phyloP scores from a whole-genome alignment of 2,329 filamentous ascomycete genomes.

The Penicillium crustosum region DNA sequence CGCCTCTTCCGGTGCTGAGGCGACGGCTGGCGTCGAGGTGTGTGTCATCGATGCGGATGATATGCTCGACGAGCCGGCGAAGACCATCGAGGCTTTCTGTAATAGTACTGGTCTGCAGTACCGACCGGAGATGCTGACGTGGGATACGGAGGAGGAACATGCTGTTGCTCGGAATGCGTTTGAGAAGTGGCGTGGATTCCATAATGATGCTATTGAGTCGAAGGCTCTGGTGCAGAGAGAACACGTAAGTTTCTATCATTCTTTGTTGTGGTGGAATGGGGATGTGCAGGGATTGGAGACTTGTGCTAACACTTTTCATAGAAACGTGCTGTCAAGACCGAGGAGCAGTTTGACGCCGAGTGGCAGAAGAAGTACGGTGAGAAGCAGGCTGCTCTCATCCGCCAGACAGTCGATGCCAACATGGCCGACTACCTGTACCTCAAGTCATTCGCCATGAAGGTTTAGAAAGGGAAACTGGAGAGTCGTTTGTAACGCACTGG shows the following conservation, averaged over 20 bases:
- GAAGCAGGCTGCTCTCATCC: constrained; percentile 59
- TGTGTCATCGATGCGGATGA: constrained; percentile 94
- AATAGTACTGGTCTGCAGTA: constrained; percentile 76
- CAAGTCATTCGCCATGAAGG: constrained; percentile 64
- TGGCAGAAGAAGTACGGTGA: constrained; percentile 63
- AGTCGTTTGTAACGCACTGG: background rate
- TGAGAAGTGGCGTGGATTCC: constrained; percentile 96
- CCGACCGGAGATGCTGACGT: constrained; percentile 73
- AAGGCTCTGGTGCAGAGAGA: constrained; percentile 65
- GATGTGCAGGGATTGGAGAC: background rate
- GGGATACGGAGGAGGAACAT: constrained; percentile 75
- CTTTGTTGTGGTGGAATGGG: background rate
- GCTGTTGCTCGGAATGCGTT: constrained; percentile 70
- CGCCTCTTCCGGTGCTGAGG: constrained; percentile 29
- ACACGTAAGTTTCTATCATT: constrained; percentile 39
- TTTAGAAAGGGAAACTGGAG: constrained; percentile 24
- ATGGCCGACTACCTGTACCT: constrained; percentile 63
- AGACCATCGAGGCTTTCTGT: constrained; percentile 77
- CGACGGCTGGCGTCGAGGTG: constrained; percentile 53
- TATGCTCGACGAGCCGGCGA: constrained; percentile 78
- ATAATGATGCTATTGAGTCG: constrained; percentile 89
- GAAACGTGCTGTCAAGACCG: constrained; percentile 39
- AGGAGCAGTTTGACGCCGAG: constrained; percentile 58
- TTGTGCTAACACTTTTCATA: constrained; percentile 13
- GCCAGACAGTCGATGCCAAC: constrained; percentile 59